Evolutionary conservation across 805 yeast species (phyloP).

Genomic region (Pichia manshurica): DNA sequence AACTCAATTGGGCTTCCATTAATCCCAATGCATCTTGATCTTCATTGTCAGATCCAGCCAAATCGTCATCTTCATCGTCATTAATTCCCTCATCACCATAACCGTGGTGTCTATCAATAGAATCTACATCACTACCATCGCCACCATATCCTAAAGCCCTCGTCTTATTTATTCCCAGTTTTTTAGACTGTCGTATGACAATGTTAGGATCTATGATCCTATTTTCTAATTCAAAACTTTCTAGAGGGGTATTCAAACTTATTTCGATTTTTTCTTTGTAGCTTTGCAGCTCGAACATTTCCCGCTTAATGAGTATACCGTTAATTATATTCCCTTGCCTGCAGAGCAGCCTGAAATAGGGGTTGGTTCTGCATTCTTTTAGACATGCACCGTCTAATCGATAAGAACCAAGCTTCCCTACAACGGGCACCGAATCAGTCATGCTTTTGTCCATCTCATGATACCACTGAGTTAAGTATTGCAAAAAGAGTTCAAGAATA

Average conservation of each 20-base stretch:
- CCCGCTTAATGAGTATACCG: slow-evolving; percentile 10
- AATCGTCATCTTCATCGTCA: slow-evolving; percentile 24
- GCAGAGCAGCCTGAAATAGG: slow-evolving; percentile 21
- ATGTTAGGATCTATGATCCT: slow-evolving; percentile 14
- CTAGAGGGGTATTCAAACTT: slow-evolving; percentile 21
- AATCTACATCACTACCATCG: slow-evolving; percentile 13
- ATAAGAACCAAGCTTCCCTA: slow-evolving; percentile 4
- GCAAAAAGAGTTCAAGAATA: slow-evolving; percentile 40
- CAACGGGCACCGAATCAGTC: background rate
- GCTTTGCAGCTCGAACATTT: slow-evolving; percentile 8
- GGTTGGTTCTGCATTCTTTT: slow-evolving; percentile 11
- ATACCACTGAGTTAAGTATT: slow-evolving; percentile 16
- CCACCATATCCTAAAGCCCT: slow-evolving; percentile 5
- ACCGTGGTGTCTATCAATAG: slow-evolving; percentile 13
- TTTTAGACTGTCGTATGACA: background rate
- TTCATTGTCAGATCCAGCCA: slow-evolving; percentile 32
- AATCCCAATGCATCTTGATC: slow-evolving; percentile 37
- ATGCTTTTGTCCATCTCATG: slow-evolving; percentile 8
- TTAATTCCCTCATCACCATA: slow-evolving; percentile 16
- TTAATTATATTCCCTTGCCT: slow-evolving; percentile 21
- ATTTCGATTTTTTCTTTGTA: slow-evolving; percentile 17
- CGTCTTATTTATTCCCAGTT: background rate
- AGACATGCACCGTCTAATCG: slow-evolving; percentile 8
- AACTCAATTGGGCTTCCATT: slow-evolving; percentile 31
- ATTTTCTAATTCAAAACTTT: slow-evolving; percentile 22